A percentile compares a stretch with the other conserved stretches of the same genome.
Conservation (phyloP, 1,284 basidiomycete species). For the Boletus nobilissimus region DNA sequence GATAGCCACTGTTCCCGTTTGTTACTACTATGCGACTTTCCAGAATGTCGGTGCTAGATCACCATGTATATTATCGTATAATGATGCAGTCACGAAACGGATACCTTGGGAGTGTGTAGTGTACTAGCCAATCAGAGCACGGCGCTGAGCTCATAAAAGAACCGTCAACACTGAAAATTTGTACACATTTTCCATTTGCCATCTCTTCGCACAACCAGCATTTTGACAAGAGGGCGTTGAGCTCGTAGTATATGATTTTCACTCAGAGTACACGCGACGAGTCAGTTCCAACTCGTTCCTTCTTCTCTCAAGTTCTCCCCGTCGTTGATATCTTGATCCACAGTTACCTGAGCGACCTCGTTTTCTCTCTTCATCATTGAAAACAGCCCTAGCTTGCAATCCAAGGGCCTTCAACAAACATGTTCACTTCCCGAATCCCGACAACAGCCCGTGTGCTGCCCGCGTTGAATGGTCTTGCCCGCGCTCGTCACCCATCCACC, state of each 20-base stretch:
- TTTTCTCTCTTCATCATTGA: constrained; percentile 79
- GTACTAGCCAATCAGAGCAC: too few relatives aligned
- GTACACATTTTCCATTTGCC: not conserved
- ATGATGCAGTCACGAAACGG: too few relatives aligned
- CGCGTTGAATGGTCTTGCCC: constrained; percentile 27
- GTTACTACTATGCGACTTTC: too few relatives aligned
- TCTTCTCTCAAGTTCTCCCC: not conserved
- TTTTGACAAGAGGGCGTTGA: constrained; percentile 26
- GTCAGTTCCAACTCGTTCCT: constrained; percentile 55
- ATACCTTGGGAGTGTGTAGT: too few relatives aligned
- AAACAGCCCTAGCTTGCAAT: not conserved
- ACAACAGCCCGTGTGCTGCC: constrained; percentile 25
- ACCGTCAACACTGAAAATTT: too few relatives aligned
- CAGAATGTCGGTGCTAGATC: too few relatives aligned
- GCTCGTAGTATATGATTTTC: constrained; percentile 81
- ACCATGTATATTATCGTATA: too few relatives aligned
- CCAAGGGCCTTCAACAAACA: not conserved
- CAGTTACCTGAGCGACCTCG: constrained; percentile 87
- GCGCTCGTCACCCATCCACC: constrained; percentile 33
- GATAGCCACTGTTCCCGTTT: too few relatives aligned
- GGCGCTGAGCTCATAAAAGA: too few relatives aligned
- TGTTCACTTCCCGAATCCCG: constrained; percentile 34
- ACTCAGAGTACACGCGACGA: constrained; percentile 87
- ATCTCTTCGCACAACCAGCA: not conserved
- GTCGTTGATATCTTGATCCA: constrained; percentile 19